Evolutionary conservation across 1,139 yeast species (phyloP), one percentile per base, ranked within the genome.

Genomic region (Geotrichum candidum): DNA sequence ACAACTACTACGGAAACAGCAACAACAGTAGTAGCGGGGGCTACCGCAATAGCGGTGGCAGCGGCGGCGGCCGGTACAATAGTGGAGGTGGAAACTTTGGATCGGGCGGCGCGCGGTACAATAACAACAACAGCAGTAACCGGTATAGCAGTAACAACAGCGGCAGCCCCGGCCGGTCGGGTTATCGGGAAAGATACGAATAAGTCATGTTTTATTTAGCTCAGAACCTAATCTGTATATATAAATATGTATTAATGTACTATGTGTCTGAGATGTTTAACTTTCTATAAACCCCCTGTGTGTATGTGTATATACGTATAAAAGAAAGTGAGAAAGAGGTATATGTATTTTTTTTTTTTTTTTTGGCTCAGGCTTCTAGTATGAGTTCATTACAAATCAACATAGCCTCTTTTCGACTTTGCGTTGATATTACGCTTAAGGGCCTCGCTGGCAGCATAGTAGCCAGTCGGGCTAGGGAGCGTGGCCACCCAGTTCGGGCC

Each of bases 401-500:
- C 52, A 31, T 51, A 56, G 10, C 65, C 63, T 7, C 65, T 53
- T 53, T 54, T 52, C 2, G 63, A 56, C 29, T 61, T 60, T 10
- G 65, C 65, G 38, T 60, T 60, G 54, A 63, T 61, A 46, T 51
- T 60, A n/a, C 63, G 33, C 35, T 61, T 31, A 22, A 63, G 48
- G 3, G 65, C 65, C 46, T 63, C 70, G 35, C 64, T 60, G 48
- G 74, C 73, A n/a, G 68, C 67, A 56, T 71, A 71, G 59, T 59
- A 69, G 33, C 64, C 66, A 11, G 73, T 68, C 2, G 74, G 74
- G 18, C 58, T 53, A 9, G 70, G 64, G 59, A 59, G 65, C 3
- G 71, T 58, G 4, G 67, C 72, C 0, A 95, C 96, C 70, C 80
- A 81, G 73, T 90, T 90, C 56, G 80, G 77, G 56, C 78, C 79